These are phyloP conservation scores for Leishmania martiniquensis DNA, from an alignment of 208 protist species.

Conservation along the genomic window DNA sequence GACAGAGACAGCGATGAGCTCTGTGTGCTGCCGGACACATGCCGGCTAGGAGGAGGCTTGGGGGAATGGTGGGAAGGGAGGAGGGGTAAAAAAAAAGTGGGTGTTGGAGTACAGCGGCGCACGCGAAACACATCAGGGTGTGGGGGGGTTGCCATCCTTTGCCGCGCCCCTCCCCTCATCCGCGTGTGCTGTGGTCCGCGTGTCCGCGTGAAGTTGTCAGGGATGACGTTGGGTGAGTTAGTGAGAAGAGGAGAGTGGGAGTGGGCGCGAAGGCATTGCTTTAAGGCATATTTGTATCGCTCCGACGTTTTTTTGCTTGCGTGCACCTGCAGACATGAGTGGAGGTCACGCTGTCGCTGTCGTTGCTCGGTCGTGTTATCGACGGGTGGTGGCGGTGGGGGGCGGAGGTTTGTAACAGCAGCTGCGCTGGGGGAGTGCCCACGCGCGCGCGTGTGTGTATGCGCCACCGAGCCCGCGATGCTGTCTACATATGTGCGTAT, in stretches of 20 bases:
- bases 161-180: no score
- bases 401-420: neutral
- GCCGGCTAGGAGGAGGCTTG: neutral
- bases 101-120: neutral
- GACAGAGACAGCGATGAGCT: neutral
- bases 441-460: neutral
- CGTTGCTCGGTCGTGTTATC: neutral
- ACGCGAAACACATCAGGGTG: neutral
- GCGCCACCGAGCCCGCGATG: neutral
- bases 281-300: neutral
- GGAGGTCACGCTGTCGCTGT: neutral
- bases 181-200: neutral
- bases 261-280: neutral
- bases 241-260: neutral
- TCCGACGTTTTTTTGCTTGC: neutral
- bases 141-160: no score
- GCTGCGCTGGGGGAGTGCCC: neutral
- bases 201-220: no score
- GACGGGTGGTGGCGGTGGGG: no score
- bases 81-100: neutral
- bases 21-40: neutral
- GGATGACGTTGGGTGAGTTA: no score
- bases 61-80: neutral
- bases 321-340: neutral
- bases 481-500: no score